phyloP scores from a whole-genome alignment of 164 flowering plant genomes.

The Santalum album region DNA sequence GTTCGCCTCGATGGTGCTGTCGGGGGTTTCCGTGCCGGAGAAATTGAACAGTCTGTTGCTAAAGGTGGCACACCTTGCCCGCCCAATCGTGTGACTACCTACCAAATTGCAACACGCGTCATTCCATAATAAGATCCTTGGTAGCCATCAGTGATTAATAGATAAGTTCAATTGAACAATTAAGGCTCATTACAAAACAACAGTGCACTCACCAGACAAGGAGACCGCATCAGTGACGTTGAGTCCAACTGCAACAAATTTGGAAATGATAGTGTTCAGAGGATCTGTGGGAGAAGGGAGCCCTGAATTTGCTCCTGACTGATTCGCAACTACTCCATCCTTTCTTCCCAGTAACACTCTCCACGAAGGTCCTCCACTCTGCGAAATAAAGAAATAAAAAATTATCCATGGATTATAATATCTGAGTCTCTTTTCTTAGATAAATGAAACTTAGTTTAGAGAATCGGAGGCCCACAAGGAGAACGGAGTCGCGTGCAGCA shows the following conservation, averaged over 20 bases:
- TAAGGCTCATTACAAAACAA: too few relatives aligned
- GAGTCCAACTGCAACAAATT: conserved; percentile 53
- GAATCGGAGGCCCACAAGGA: conserved; percentile 29
- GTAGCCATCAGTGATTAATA: too few relatives aligned
- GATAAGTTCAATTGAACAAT: too few relatives aligned
- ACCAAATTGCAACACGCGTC: background rate
- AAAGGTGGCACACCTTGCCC: conserved; percentile 55
- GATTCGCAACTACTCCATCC: conserved; percentile 56
- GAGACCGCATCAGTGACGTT: conserved; percentile 56
- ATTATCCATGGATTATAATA: background rate
- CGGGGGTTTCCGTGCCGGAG: conserved; percentile 47
- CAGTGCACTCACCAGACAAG: conserved; percentile 87
- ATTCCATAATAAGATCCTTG: too few relatives aligned
- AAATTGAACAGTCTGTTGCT: conserved; percentile 59
- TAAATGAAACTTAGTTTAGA: too few relatives aligned
- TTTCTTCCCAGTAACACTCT: conserved; percentile 66
- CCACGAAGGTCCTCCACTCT: conserved; percentile 85
- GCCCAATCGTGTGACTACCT: conserved; percentile 84
- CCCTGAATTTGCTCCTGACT: conserved; percentile 30
- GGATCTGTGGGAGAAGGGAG: conserved; percentile 61
- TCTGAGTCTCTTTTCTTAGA: too few relatives aligned
- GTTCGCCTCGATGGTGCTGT: conserved; percentile 24
- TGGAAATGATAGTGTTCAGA: conserved; percentile 26
- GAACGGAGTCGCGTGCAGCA: conserved; percentile 60
- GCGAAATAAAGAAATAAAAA: conserved; percentile 8